Evolutionary conservation across 192 early-diverging fungal genomes (phyloP), one percentile per base, ranked within the genome.

Genomic region (Geranomyces michiganensis): DNA sequence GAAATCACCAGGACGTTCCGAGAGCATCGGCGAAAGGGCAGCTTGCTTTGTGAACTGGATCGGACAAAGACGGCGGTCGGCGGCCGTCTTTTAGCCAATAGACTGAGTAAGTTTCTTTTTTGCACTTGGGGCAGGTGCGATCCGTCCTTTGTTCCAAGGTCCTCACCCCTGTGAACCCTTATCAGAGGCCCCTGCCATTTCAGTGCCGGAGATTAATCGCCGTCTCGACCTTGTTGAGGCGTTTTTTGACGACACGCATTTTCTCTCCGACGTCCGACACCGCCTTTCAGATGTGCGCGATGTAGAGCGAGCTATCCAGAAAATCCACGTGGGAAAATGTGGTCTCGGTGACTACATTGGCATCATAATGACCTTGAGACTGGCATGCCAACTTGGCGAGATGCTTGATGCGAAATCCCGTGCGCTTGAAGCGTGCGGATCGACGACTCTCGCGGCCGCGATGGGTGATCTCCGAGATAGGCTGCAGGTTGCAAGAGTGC

Each of bases 1-100:
- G 94, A 96, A 62, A 74, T 98, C 9, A 73, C 91, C 4, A 76
- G 79, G 14, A 88, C 88, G 14, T 65, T 89, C 17, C 60, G 74
- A 19, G 71, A 79, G 12, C 32, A 56, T 10, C 58, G 21, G 56
- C 74, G 30, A 74, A 81, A 70, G 31, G 90, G 89, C 5, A 91
- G 90, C 63, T 68, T 98, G 47, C 47, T 96, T 1, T 59, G 81
- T 27, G 82, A 89, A 19, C 80, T 98, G 44, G 90, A 95, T 72
- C 75, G 79, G 41, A 98, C 96, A 1, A 85, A 84, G 41, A 96
- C 96, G 14, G 87, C 84, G 32, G 88, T 90, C 0, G 96, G 96
- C 1, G 81, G 84, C 4, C 78, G 96, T 13, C 74, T 94, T 31
- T 76, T 98, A 7, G 79, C 89, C 17, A 77, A 79, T 47, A 89